Evolutionary conservation across 2,329 filamentous ascomycete genomes (phyloP), one percentile per base, ranked within the genome.

Genomic region (Aplosporella prunicola): DNA sequence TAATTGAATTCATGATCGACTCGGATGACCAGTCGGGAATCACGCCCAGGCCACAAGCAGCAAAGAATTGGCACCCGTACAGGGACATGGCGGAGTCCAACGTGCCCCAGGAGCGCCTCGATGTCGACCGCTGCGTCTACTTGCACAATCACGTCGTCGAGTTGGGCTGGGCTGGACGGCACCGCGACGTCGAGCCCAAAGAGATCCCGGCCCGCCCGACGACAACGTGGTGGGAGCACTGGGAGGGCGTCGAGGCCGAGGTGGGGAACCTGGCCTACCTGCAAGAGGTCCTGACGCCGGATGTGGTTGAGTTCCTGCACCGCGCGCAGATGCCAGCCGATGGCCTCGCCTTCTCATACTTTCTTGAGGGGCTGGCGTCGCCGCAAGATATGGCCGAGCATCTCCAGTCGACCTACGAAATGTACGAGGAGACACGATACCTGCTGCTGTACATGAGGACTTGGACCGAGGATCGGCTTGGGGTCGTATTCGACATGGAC

Each of bases 61-160:
- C 13, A 5, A 17, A 32, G 22, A 5, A 13, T 5, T 29, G 25
- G 28, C 2, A 8, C 4, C 25, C 25, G 15, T 9, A 39, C 22
- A 16, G 33, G 9, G 23, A 23, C 4, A 16, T 33, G 11, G n/a
- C 18, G 11, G 16, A 22, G n/a, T 29, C 36, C 11, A 34, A 39
- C 14, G 30, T 18, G 3, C 20, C 36, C 5, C 29, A 18, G 11
- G 10, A 15, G 5, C n/a, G 9, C 11, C 29, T 39, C 18, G 36
- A 39, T 17, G 32, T 24, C 18, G 9, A 14, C 20, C 36, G 36
- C 6, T 40, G 38, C 24, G 31, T 31, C 2, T 3, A 9, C 11
- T 22, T 35, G 2, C 31, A 40, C 30, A 40, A 40, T 20, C 31
- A 26, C 22, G 29, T 35, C 20, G 30, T 35, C 31, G 38, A 40